These are phyloP conservation scores for Globisporangium cylindrosporum DNA, from an alignment of 352 stramenopile species.

Conservation along the genomic window DNA sequence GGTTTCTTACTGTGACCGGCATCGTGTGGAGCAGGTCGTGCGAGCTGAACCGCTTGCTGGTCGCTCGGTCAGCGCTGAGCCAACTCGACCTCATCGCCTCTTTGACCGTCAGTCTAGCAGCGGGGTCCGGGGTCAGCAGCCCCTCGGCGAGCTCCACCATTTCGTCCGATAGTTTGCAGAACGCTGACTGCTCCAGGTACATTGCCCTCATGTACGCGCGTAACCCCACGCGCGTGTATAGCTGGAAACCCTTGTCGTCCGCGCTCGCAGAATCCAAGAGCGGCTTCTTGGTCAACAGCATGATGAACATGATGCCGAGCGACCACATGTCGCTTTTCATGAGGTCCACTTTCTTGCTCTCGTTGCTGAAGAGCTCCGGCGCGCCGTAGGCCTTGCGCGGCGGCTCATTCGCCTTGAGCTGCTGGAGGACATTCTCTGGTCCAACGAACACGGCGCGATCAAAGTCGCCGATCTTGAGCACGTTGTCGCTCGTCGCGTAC, in stretches of 20 bases:
- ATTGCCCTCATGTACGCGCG: constrained; percentile 55
- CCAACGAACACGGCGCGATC: constrained; percentile 58
- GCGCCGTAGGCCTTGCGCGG: constrained; percentile 50
- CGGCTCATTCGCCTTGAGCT: constrained; percentile 22
- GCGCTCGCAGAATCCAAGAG: constrained; percentile 43
- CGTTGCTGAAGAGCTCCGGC: constrained; percentile 42
- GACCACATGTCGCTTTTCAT: constrained; percentile 59
- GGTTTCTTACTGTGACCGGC: neutral
- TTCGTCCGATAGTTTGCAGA: constrained; percentile 53
- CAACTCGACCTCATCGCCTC: constrained; percentile 71
- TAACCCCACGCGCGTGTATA: constrained; percentile 44
- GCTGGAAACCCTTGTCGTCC: constrained; percentile 53
- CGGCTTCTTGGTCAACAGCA: constrained; percentile 54
- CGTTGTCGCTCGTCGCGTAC: constrained; percentile 54
- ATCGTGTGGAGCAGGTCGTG: neutral
- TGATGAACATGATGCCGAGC: constrained; percentile 55
- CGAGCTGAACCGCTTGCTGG: neutral
- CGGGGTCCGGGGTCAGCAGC: constrained; percentile 82
- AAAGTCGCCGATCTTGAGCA: constrained; percentile 72
- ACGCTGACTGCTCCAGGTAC: constrained; percentile 59
- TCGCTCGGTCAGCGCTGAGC: constrained; percentile 16
- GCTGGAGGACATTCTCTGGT: constrained; percentile 37
- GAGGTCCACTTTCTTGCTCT: constrained; percentile 33
- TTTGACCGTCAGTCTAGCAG: constrained; percentile 64
- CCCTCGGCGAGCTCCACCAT: constrained; percentile 80